Evolutionary conservation across 2,329 filamentous ascomycete genomes (phyloP), one percentile per base, ranked within the genome.

Genomic region (Nothophaeocryptopus gaeumannii): DNA sequence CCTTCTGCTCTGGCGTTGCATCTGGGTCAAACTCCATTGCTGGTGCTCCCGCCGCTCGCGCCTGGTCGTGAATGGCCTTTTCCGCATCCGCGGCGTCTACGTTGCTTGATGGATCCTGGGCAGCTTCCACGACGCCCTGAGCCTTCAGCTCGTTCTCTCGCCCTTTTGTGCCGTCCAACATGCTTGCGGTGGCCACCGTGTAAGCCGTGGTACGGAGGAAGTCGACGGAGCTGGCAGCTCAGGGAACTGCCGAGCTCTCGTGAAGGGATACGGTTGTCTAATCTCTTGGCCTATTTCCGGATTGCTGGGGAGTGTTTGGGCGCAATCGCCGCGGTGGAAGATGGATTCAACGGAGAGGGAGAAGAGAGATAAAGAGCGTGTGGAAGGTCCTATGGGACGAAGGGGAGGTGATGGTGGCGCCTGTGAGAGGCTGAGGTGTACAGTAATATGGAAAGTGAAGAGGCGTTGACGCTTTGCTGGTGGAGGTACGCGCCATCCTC

Each of bases 11-110:
- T 1, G 86, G 79, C 37, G 79, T 85, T 36, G 90, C 91, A 74
- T 96, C 74, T 1, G 93, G 89, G 66, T 99, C 81, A 73, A 97
- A 99, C 55, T 84, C 81, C 67, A 88, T 93, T 56, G 89, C 91
- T 29, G 85, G 74, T 16, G 86, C 82, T 36, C 93, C 93, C 10
- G 86, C 88, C 63, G 86, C 85, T 64, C 79, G 82, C 59, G 88
- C 89, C 69, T 95, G 84, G 46, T 88, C 77, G 20, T 95, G 78
- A 41, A 96, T 79, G 62, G 81, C 81, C 59, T 81, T 78, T 72
- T 95, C 80, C 30, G 88, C 88, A 56, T 85, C 83, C 35, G 86
- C 80, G 39, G 88, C 77, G 1, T 82, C 81, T 57, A 90, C 79
- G 38, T 71, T 73, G 66, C 78, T 86, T 60, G 87, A 72, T 32